phyloP scores from a whole-genome alignment of 495 filamentous ascomycete genomes.

The Evansstolkia leycettana region DNA sequence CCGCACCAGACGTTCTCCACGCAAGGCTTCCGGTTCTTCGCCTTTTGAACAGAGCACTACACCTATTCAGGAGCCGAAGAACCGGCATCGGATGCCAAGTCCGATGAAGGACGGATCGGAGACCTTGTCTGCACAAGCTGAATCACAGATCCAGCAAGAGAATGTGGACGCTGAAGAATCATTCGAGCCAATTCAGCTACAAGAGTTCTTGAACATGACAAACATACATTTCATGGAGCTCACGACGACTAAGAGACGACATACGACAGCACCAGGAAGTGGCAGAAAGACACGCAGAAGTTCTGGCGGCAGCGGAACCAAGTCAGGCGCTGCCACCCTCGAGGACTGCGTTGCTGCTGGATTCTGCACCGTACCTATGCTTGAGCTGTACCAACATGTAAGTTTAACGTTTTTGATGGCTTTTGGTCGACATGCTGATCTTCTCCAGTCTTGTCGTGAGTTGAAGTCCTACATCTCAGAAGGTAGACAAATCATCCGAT shows the following conservation, averaged over 20 bases:
- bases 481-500: constrained; percentile 72
- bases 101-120: constrained; percentile 15
- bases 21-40: constrained; percentile 20
- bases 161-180: constrained; percentile 16
- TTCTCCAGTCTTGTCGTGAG: constrained; percentile 68
- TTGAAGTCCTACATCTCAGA: constrained; percentile 90
- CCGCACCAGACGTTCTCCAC: constrained; percentile 38
- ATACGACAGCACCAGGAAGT: constrained; percentile 58
- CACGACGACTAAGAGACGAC: constrained; percentile 77
- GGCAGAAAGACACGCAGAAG: constrained; percentile 21
- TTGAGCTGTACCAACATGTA: constrained; percentile 89
- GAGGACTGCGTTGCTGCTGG: constrained; percentile 78
- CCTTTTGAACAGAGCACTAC: constrained; percentile 24
- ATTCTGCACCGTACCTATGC: constrained; percentile 81
- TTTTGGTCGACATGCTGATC: constrained; percentile 17
- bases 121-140: constrained; percentile 13
- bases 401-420: constrained; percentile 16
- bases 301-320: constrained; percentile 32
- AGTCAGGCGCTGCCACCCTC: constrained; percentile 32
- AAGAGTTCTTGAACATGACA: constrained; percentile 90
- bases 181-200: constrained; percentile 65
- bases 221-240: constrained; percentile 96
- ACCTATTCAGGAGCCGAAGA: constrained; percentile 16
- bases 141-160: constrained; percentile 10
- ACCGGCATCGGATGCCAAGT: constrained; percentile 7